These are phyloP conservation scores for Prinsepia uniflora DNA, from an alignment of 306 rosid genomes.

Conservation along the genomic window DNA sequence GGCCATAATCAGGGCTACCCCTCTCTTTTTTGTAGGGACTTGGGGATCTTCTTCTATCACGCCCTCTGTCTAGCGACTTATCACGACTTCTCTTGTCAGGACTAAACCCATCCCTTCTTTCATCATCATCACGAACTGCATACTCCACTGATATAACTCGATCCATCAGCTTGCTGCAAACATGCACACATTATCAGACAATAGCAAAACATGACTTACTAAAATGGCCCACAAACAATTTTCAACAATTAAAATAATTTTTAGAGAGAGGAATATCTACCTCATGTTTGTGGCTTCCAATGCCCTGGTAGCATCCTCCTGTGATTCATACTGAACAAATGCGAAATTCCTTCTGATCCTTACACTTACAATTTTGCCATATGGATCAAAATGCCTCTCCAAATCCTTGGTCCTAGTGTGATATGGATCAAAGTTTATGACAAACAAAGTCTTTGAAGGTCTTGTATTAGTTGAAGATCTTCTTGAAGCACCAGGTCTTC, in stretches of 20 bases:
- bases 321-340: conserved; percentile 88
- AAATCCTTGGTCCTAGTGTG: conserved; percentile 88
- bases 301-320: conserved; percentile 92
- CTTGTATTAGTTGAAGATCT: conserved; percentile 64
- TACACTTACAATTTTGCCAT: conserved; percentile 86
- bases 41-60: conserved; percentile 79
- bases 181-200: not conserved
- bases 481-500: conserved; percentile 79
- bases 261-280: conserved; percentile 29
- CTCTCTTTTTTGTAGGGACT: conserved; percentile 86
- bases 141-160: conserved; percentile 94
- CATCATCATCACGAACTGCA: conserved; percentile 85
- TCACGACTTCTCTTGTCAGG: conserved; percentile 67
- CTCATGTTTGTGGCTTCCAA: conserved; percentile 89
- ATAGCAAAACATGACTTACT: conserved; percentile 8
- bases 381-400: conserved; percentile 96
- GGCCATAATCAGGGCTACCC: conserved; percentile 98
- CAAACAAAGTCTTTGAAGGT: conserved; percentile 92
- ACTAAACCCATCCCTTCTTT: conserved; percentile 67
- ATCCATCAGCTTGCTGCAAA: conserved; percentile 86
- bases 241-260: too few relatives aligned
- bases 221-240: not conserved
- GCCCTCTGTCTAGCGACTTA: conserved; percentile 59
- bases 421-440: conserved; percentile 86
- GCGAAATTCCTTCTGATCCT: conserved; percentile 95